Conservation (phyloP, 78 protist species). For the Mastigamoeba balamuthi region DNA sequence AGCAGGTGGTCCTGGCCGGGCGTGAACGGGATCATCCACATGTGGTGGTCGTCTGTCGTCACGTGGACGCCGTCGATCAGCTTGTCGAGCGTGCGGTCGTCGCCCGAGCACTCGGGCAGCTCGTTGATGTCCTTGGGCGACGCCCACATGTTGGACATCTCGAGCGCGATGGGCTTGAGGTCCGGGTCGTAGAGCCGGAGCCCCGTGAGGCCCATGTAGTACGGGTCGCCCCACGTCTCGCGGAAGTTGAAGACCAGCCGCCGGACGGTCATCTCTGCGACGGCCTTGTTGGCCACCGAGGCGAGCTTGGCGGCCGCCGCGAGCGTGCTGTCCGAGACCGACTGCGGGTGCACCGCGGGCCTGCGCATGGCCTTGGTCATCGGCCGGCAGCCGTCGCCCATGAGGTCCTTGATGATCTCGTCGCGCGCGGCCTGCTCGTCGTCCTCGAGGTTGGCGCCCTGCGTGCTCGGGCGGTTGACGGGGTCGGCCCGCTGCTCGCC, state of each 20-base stretch:
- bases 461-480: no score
- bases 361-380: no score
- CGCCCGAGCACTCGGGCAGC: conserved; percentile 26
- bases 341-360: no score
- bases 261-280: neutral
- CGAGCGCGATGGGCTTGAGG: conserved; percentile 7
- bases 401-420: no score
- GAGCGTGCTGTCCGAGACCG: no score
- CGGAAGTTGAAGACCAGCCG: conserved; percentile 6
- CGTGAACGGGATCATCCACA: conserved; percentile 63
- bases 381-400: no score
- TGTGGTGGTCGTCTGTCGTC: conserved; percentile 23
- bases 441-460: no score
- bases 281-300: no score
- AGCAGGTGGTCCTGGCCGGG: conserved; percentile 13
- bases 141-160: neutral
- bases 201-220: conserved; percentile 46
- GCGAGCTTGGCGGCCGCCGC: no score
- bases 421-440: no score
- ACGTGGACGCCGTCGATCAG: conserved; percentile 29
- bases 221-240: conserved; percentile 61
- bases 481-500: no score
- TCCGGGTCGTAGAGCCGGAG: conserved; percentile 15
- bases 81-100: conserved; percentile 35
- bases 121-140: conserved; percentile 39